These are phyloP conservation scores for Aspergillus bridgeri DNA, from an alignment of 495 filamentous ascomycete genomes.

Conservation along the genomic window DNA sequence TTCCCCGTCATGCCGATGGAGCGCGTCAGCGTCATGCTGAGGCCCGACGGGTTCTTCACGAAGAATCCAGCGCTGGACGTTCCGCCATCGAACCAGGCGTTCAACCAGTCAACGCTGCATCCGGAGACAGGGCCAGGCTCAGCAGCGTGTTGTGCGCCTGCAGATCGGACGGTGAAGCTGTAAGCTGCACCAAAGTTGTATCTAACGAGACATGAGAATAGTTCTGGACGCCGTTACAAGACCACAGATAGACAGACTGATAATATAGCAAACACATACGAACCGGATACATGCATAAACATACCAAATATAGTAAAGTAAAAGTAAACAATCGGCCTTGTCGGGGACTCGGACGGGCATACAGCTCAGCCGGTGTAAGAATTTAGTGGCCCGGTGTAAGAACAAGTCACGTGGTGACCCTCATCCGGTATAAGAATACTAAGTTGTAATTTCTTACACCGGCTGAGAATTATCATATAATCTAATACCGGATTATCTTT, in stretches of 20 bases:
- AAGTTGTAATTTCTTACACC: not conserved
- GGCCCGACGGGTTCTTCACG: constrained; percentile 72
- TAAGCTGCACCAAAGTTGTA: too few species aligned
- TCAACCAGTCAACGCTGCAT: constrained; percentile 38
- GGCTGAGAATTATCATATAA: not conserved
- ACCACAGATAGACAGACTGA: too few species aligned
- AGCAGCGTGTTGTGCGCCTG: constrained; percentile 28
- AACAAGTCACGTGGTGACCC: constrained; percentile 16
- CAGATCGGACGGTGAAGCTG: constrained; percentile 30
- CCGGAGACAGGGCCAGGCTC: constrained; percentile 29
- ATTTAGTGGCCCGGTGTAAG: not conserved
- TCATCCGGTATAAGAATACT: constrained; percentile 12
- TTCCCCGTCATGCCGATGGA: constrained; percentile 64
- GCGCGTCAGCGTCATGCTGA: constrained; percentile 54
- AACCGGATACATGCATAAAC: too few species aligned
- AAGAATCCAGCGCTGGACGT: constrained; percentile 74
- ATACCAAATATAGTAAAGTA: too few species aligned
- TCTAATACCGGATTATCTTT: constrained; percentile 13
- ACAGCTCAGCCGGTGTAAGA: too few species aligned
- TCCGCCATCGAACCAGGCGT: constrained; percentile 35
- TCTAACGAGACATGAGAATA: too few species aligned
- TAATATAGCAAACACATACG: too few species aligned
- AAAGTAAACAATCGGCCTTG: too few species aligned
- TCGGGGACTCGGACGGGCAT: too few species aligned
- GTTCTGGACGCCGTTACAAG: too few species aligned